Evolutionary conservation across 139 green algal species (phyloP).

Genomic region (Microglena sp.): DNA sequence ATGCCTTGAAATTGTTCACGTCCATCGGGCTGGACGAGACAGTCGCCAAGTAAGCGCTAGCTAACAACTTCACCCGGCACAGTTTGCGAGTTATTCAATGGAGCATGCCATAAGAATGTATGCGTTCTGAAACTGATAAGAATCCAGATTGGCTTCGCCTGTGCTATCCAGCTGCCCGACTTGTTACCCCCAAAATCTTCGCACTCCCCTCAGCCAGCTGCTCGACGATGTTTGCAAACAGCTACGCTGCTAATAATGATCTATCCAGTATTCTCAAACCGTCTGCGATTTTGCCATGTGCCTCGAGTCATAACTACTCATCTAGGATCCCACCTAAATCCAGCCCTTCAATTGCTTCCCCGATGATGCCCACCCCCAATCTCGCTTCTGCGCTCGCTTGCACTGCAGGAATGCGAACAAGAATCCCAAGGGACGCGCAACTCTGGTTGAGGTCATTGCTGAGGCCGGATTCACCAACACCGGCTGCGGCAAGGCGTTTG

Average conservation of each 20-base stretch:
- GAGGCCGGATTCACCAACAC: constrained; percentile 44
- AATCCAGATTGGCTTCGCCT: too few species aligned
- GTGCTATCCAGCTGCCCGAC: too few species aligned
- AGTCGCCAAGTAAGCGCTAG: constrained; percentile 52
- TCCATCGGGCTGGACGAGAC: constrained; percentile 56
- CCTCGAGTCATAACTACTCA: background rate
- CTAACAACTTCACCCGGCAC: background rate
- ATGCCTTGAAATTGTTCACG: constrained; percentile 39
- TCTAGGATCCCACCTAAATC: background rate
- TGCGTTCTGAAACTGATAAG: constrained; percentile 2
- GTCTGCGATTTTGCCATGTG: background rate
- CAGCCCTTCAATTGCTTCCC: background rate
- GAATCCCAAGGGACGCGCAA: constrained; percentile 68
- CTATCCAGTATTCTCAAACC: too few species aligned
- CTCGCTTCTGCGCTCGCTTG: background rate
- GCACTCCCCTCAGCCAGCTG: too few species aligned
- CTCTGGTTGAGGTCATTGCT: constrained; percentile 60
- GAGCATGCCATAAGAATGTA: too few species aligned
- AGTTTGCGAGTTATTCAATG: background rate
- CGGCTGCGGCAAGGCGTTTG: constrained; percentile 62
- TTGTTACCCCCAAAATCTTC: too few species aligned
- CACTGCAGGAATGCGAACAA: constrained; percentile 49
- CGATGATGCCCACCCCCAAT: background rate
- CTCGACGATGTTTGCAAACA: background rate
- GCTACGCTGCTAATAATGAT: constrained; percentile 5